Evolutionary conservation across 2,329 filamentous ascomycete genomes (phyloP), one percentile per base, ranked within the genome.

Genomic region (Aspergillus eucalypticola): DNA sequence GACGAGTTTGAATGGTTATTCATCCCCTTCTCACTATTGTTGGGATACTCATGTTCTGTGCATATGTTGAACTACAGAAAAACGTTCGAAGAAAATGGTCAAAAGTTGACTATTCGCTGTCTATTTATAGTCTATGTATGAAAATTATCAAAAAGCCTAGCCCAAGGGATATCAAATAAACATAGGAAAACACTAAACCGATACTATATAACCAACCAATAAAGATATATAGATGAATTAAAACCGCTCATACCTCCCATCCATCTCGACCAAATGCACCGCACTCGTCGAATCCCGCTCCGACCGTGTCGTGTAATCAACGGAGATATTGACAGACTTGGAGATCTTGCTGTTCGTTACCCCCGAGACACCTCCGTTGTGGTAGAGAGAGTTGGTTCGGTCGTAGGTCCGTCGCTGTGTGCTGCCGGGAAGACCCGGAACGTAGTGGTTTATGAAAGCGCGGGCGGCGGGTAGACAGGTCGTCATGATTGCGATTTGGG

Each of bases 381-480:
- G 29, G 8, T 46, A 25, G 4, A 58, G 51, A 8, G 58, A 56
- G 1, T 52, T 55, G 35, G 57, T 56, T 7, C 29, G 44, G n/a
- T 58, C 51, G 25, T 66, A 63, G 3, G 64, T 67, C 3, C 51
- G 59, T 15, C 51, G 41, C 5, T 48, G 35, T n/a, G 59, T 56
- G 27, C 59, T 61, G 21, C 63, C 60, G 27, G 67, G 29, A 3
- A 69, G 38, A 1, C 46, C 35, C 0, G 69, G 69, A 48, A 69
- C 62, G 52, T 60, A 62, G 17, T 63, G 65, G 3, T 61, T 65
- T 10, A 69, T 8, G 10, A 72, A 46, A 3, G 69, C 69, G 29
- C 69, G 60, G 38, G 64, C 64, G 27, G 69, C 63, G 25, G 69
- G 69, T 1, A 72, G 52, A 44, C 69, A 72, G 11, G 69, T 68